Evolutionary conservation across 192 early-diverging fungal species (phyloP).

Genomic region (Haplosporangium gracile): DNA sequence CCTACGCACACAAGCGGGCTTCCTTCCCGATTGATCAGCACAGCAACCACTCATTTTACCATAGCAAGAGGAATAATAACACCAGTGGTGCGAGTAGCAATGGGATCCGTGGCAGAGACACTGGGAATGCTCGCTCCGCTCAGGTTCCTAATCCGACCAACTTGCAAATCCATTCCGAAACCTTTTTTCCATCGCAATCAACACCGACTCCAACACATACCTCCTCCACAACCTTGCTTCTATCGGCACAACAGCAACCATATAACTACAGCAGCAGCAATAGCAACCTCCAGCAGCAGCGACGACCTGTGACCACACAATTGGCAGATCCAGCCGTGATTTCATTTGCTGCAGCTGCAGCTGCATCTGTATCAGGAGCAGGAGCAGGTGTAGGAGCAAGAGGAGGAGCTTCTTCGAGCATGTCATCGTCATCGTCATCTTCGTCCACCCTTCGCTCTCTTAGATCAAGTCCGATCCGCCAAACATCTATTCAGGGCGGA

Average conservation of each 20-base stretch:
- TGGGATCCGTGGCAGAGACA: slow-evolving; percentile 18
- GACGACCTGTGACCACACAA: background rate
- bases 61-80: background rate
- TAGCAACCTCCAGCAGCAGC: background rate
- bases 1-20: slow-evolving; percentile 2
- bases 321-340: slow-evolving; percentile 9
- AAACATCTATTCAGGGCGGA: background rate
- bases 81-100: background rate
- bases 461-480: background rate
- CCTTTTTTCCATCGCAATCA: slow-evolving; percentile 5
- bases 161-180: slow-evolving; percentile 31
- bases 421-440: background rate
- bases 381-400: background rate
- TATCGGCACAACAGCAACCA: background rate
- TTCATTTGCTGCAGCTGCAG: slow-evolving; percentile 29
- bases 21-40: slow-evolving; percentile 1
- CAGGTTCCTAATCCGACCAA: slow-evolving; percentile 34
- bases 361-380: slow-evolving; percentile 8
- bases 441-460: background rate
- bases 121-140: slow-evolving; percentile 11
- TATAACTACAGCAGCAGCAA: background rate
- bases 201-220: slow-evolving; percentile 11
- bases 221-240: slow-evolving; percentile 6
- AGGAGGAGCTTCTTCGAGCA: background rate
- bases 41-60: background rate